Conservation (phyloP, 2,329 filamentous ascomycete species). For the Botrytis galanthina region DNA sequence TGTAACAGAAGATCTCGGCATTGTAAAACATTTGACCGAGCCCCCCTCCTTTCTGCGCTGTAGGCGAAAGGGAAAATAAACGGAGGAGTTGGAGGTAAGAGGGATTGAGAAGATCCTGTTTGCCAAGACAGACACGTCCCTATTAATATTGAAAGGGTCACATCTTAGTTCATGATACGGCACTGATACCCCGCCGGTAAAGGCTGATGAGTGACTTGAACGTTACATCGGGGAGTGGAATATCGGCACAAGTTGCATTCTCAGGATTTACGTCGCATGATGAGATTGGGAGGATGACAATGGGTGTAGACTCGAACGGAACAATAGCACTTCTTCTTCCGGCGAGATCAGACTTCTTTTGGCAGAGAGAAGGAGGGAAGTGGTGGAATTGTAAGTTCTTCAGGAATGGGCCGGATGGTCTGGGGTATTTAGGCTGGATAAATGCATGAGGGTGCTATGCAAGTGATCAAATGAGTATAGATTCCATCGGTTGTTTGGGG, state of each 20-base stretch:
- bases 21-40: constrained; percentile 25
- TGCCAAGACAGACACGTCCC: constrained; percentile 8
- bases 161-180: neutral
- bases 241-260: constrained; percentile 7
- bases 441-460: constrained; percentile 5
- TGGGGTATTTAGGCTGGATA: constrained; percentile 7
- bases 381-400: neutral
- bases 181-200: constrained; percentile 6
- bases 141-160: constrained; percentile 14
- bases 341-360: neutral
- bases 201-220: constrained; percentile 9
- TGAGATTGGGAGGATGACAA: neutral
- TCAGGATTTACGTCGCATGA: constrained; percentile 19
- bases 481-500: constrained; percentile 13
- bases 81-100: neutral
- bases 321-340: constrained; percentile 2
- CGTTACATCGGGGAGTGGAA: constrained; percentile 14
- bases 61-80: neutral
- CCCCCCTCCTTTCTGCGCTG: constrained; percentile 20
- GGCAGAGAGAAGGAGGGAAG: neutral
- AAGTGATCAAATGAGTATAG: constrained; percentile 13
- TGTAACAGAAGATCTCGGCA: constrained; percentile 13
- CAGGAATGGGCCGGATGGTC: neutral
- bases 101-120: constrained; percentile 2
- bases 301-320: neutral